Evolutionary conservation across 495 filamentous ascomycete genomes (phyloP), one percentile per base, ranked within the genome.

Genomic region (Talaromyces ruber): DNA sequence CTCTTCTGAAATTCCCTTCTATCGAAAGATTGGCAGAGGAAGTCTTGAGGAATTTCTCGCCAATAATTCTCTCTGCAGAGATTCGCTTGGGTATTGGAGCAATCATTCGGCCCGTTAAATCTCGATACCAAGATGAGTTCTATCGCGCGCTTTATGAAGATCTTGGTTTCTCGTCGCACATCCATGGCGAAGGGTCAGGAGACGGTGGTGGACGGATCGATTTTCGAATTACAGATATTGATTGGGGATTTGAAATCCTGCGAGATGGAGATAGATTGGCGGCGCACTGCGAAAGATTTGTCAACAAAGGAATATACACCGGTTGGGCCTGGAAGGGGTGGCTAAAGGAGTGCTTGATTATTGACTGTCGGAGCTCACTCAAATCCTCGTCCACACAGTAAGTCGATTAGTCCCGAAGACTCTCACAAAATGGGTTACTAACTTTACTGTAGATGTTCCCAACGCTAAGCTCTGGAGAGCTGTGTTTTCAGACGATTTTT

Each of bases 231-330:
- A 18, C 60, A 8, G 62, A 58, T 0, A 28, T 30, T 22, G 58
- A 30, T 21, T 67, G 65, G 65, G 65, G 59, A 1, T 53, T 67
- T 24, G 62, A 67, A 43, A 16, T 67, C 9, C 29, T 67, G 9
- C 60, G 62, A 30, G 65, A 67, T 11, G 63, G 63, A 3, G 58
- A 64, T 54, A 54, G 51, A 43, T 45, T 64, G 14, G 47, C 21
- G 14, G 59, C 16, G 24, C 58, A 61, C 50, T 64, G 63, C 30
- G 11, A 9, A n/a, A n/a, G 63, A 22, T 64, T 64, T 39, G 22
- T 61, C 26, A 22, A 30, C 3, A 56, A 57, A 22, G 63, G 63
- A 11, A 61, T n/a, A 7, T 64, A 64, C 25, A 61, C 50, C 12
- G 58, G n/a, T 12, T 64, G 59, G 58, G 57, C 61, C 28, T 32